Conservation (phyloP, 2,329 filamentous ascomycete genomes). For the Microsporum audouinii region DNA sequence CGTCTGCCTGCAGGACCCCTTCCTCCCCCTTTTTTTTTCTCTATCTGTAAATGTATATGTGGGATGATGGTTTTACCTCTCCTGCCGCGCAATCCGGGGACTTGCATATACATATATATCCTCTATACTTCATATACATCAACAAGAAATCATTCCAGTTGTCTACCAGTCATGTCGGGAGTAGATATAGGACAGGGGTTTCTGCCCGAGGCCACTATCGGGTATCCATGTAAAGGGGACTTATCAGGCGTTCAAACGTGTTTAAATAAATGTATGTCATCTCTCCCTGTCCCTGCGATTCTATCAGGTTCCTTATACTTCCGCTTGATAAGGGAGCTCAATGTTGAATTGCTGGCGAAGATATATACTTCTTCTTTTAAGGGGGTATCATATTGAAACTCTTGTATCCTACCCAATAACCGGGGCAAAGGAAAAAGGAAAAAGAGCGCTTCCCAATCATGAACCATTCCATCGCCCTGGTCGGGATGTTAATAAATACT, state of each 20-base stretch:
- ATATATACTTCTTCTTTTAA: not conserved
- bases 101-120: not conserved
- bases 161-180: not conserved
- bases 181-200: not conserved
- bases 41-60: not conserved
- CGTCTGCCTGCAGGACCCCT: not conserved
- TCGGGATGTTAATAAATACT: constrained; percentile 2
- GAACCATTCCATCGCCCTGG: not conserved
- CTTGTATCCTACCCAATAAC: not conserved
- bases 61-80: no score
- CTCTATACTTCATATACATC: no score
- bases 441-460: not conserved
- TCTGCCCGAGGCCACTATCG: not conserved
- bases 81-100: not conserved
- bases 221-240: not conserved
- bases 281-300: not conserved
- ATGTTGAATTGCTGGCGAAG: not conserved
- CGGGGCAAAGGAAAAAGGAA: not conserved
- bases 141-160: not conserved
- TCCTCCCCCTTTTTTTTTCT: not conserved
- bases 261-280: not conserved
- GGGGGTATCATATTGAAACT: not conserved
- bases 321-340: not conserved
- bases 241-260: not conserved
- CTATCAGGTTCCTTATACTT: not conserved